Percentiles rank a stretch among this genome's conserved stretches.
phyloP scores from a whole-genome alignment of 208 protist species.

The Angomonas ambiguus region DNA sequence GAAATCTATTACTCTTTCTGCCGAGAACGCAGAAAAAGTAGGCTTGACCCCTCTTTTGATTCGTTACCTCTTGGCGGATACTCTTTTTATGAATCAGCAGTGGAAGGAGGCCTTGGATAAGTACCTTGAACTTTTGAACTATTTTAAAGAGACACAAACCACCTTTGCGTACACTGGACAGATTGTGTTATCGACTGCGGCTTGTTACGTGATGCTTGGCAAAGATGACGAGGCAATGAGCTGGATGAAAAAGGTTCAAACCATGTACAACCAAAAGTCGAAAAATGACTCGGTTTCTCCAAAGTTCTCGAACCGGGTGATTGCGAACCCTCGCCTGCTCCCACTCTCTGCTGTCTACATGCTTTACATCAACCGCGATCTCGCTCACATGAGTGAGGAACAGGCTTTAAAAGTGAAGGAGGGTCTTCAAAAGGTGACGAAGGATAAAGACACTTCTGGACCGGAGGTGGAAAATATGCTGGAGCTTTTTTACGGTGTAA shows the following conservation, averaged over 20 bases:
- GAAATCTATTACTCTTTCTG: conserved; percentile 57
- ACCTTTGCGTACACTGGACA: conserved; percentile 88
- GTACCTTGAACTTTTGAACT: conserved; percentile 60
- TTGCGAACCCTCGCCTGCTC: conserved; percentile 67
- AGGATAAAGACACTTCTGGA: conserved; percentile 56
- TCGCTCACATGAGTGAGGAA: conserved; percentile 86
- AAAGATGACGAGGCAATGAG: conserved; percentile 53
- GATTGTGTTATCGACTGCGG: conserved; percentile 74
- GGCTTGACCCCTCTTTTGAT: conserved; percentile 78
- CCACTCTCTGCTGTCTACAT: conserved; percentile 80
- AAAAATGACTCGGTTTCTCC: conserved; percentile 90
- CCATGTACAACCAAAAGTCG: conserved; percentile 86
- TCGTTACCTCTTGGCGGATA: conserved; percentile 86
- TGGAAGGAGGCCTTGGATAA: conserved; percentile 60
- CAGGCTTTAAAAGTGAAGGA: conserved; percentile 60
- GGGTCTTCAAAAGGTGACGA: conserved; percentile 59
- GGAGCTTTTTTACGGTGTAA: conserved; percentile 83
- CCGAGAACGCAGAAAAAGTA: conserved; percentile 65
- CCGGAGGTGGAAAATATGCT: conserved; percentile 79
- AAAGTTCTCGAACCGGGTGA: conserved; percentile 72
- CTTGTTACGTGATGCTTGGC: conserved; percentile 79
- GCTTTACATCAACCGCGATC: conserved; percentile 90
- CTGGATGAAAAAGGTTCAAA: conserved; percentile 78
- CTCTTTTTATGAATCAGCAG: conserved; percentile 88
- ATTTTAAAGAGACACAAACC: conserved; percentile 66